Conservation (phyloP, 2,329 filamentous ascomycete genomes). For the Aspergillus clavatus region DNA sequence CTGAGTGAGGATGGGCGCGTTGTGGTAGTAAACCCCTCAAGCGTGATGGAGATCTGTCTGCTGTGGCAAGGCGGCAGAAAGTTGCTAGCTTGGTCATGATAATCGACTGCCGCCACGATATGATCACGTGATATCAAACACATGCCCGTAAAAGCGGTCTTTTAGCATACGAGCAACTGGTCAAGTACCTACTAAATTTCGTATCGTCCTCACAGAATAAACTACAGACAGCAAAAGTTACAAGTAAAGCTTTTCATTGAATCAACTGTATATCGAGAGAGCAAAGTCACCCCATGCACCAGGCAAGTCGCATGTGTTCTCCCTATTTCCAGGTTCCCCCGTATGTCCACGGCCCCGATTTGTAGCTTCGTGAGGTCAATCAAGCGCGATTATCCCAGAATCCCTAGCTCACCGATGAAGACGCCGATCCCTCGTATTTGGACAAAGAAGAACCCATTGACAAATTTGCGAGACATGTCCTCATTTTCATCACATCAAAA, state of each 20-base stretch:
- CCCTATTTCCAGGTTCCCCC: conserved; percentile 18
- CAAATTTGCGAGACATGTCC: conserved; percentile 17
- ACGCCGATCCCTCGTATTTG: conserved; percentile 22
- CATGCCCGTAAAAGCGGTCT: no score
- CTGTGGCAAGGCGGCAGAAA: no score
- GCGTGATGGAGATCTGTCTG: no score
- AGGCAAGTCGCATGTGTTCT: conserved; percentile 14
- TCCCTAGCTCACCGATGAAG: conserved; percentile 16
- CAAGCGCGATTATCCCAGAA: conserved; percentile 17
- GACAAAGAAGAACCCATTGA: conserved; percentile 19
- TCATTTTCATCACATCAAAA: conserved; percentile 21
- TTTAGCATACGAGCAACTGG: no score
- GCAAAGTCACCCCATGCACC: conserved; percentile 14
- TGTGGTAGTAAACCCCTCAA: no score
- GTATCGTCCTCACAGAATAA: no score
- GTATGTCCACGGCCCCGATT: conserved; percentile 22
- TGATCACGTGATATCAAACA: no score
- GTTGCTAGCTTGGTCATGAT: no score
- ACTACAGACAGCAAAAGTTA: neutral
- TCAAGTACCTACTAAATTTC: no score
- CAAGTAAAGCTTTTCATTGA: conserved; percentile 11
- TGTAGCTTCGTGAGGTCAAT: conserved; percentile 15
- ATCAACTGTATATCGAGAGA: conserved; percentile 20
- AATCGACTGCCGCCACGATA: no score
- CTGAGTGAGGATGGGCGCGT: no score